Evolutionary conservation across 2,329 filamentous ascomycete genomes (phyloP), one percentile per base, ranked within the genome.

Genomic region (Colletotrichum echinochloae): DNA sequence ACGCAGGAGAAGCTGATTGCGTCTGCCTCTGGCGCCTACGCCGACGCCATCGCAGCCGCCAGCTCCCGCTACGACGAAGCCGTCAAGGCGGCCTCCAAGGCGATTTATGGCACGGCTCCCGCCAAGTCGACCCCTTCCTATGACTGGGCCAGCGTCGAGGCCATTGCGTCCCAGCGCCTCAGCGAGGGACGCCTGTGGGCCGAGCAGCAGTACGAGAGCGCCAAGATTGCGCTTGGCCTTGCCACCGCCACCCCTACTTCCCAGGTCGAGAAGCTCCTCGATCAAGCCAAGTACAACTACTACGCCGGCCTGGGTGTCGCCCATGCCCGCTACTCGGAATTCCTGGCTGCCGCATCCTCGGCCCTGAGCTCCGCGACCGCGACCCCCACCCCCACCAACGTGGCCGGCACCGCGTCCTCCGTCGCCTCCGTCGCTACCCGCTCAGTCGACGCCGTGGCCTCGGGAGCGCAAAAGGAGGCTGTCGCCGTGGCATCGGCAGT

Each of bases 231-330:
- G 35, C 83, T 92, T 49, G 88, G 90, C 26, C 79, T 84, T n/a
- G 85, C 89, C 18, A 87, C 90, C 49, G 87, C 90, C 1, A 90
- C 91, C 1, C 85, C 78, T 73, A 89, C 81, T 73, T 82, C 85
- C 0, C 75, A 81, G 79, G 86, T 79, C 71, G 91, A 82, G 79
- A 91, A 81, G 84, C 87, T 85, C 81, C 88, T 83, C 77, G 89
- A 84, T 77, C 90, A 85, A 83, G 91, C 88, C 55, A 87, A 85
- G 74, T 81, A 86, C 74, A 87, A 89, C 76, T 95, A 95, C 79
- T 95, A 94, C 75, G 91, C 94, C 73, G 93, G 91, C 14, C 80
- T 96, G 30, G 94, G 94, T 35, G 80, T 94, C 54, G 94, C 94
- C 0, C 92, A 97, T 76, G 93, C 90, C 52, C 89, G 91, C 46